A percentile compares a stretch with the other conserved stretches of the same genome.
These are phyloP conservation scores for Scytalidium sp. DNA, from an alignment of 2,329 filamentous ascomycete species.

Conservation along the genomic window DNA sequence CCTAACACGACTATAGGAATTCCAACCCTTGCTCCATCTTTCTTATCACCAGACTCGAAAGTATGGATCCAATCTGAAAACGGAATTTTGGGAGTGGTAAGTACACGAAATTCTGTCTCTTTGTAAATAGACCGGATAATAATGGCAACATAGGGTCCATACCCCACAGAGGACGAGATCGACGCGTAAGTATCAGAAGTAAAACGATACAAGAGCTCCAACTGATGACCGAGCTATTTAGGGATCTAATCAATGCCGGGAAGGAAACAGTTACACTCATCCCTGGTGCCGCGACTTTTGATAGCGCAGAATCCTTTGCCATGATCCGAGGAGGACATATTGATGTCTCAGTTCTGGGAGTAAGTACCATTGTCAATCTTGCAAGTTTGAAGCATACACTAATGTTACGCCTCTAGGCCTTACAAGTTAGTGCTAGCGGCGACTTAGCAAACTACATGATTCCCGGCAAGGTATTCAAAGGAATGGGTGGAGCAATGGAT, in stretches of 20 bases:
- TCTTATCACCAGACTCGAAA: conserved; percentile 63
- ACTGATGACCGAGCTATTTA: conserved; percentile 17
- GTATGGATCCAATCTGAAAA: conserved; percentile 89
- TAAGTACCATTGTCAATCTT: conserved; percentile 20
- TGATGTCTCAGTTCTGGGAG: conserved; percentile 78
- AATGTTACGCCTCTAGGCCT: conserved; percentile 39
- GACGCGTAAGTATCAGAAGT: conserved; percentile 48
- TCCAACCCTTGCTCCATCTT: conserved; percentile 79
- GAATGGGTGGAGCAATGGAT: conserved; percentile 80
- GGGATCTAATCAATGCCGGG: conserved; percentile 79
- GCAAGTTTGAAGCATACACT: neutral
- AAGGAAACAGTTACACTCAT: conserved; percentile 84
- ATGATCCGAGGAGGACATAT: conserved; percentile 87
- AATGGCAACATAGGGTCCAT: conserved; percentile 51
- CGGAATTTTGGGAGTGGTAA: conserved; percentile 71
- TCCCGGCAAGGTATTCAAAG: conserved; percentile 82
- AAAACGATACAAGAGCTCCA: neutral
- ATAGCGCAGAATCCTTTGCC: conserved; percentile 76
- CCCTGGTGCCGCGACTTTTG: conserved; percentile 74
- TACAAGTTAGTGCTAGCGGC: conserved; percentile 75
- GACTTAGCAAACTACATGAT: conserved; percentile 91
- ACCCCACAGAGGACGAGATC: conserved; percentile 68
- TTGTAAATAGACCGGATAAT: too few relatives aligned
- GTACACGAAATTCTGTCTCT: neutral
- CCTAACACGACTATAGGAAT: conserved; percentile 79